Conservation (phyloP, 2,329 filamentous ascomycete genomes). For the Colletotrichum lindemuthianum region DNA sequence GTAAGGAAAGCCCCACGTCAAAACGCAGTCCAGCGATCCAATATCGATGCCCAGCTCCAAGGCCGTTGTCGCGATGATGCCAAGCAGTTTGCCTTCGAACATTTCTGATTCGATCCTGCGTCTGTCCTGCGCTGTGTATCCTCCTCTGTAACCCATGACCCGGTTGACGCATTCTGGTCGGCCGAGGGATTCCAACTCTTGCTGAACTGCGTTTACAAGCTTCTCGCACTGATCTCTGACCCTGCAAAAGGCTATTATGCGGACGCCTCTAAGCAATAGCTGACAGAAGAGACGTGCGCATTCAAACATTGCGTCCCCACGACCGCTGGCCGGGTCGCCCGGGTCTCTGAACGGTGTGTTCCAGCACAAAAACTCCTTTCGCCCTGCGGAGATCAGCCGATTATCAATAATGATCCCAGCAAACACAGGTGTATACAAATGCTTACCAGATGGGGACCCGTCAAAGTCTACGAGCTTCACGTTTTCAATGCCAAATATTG, state of each 20-base stretch:
- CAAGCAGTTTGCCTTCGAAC: constrained; percentile 94
- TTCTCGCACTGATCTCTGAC: constrained; percentile 90
- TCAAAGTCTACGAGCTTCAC: constrained; percentile 89
- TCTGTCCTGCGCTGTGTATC: constrained; percentile 92
- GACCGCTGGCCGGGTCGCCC: constrained; percentile 83
- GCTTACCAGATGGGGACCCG: constrained; percentile 77
- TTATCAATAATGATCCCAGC: not conserved
- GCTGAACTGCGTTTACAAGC: constrained; percentile 81
- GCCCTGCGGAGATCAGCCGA: constrained; percentile 55
- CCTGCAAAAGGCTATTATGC: constrained; percentile 92
- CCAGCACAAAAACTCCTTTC: constrained; percentile 97
- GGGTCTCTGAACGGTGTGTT: constrained; percentile 96
- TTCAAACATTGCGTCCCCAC: constrained; percentile 84
- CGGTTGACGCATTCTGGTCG: constrained; percentile 78
- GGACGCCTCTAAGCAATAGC: constrained; percentile 85
- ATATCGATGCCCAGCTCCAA: constrained; percentile 96
- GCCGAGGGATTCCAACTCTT: constrained; percentile 78
- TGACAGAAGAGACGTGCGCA: constrained; percentile 92
- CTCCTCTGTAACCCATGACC: constrained; percentile 95
- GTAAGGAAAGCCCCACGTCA: constrained; percentile 95
- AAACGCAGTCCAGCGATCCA: constrained; percentile 89
- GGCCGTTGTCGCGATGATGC: constrained; percentile 93
- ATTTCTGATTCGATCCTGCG: constrained; percentile 92
- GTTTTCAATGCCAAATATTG: constrained; percentile 88
- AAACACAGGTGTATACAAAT: constrained; percentile 1